Conservation (phyloP, 768 basidiomycete species). For the Tylopilus vinaceipallidus region DNA sequence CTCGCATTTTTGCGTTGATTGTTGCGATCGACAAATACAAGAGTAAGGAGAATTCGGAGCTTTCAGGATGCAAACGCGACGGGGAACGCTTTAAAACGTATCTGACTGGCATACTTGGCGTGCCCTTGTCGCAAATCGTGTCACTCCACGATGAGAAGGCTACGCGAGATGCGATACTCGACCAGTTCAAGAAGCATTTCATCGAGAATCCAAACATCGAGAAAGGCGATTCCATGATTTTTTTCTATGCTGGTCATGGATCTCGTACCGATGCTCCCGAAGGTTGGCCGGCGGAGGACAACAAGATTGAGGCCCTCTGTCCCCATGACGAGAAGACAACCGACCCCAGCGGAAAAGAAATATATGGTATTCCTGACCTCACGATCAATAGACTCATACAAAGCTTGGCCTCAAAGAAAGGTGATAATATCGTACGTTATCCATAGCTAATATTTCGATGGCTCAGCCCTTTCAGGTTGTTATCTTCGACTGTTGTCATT, state of each 20-base stretch:
- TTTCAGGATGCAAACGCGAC: slow-evolving; percentile 20
- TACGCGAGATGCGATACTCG: slow-evolving; percentile 7
- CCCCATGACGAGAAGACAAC: slow-evolving; percentile 8
- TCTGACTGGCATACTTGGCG: slow-evolving; percentile 11
- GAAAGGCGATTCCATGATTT: slow-evolving; percentile 16
- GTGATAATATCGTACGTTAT: slow-evolving; percentile 18
- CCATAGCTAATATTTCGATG: not conserved
- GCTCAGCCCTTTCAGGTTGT: slow-evolving; percentile 3
- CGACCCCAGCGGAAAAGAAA: slow-evolving; percentile 1
- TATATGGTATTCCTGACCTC: slow-evolving; percentile 16
- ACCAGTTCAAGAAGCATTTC: slow-evolving; percentile 9
- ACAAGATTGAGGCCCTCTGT: slow-evolving; percentile 18
- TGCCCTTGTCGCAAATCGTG: slow-evolving; percentile 10
- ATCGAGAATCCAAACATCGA: slow-evolving; percentile 7
- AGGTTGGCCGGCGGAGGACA: slow-evolving; percentile 14
- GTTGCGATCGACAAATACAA: slow-evolving; percentile 17
- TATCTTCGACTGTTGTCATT: slow-evolving; percentile 21
- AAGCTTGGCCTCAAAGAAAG: slow-evolving; percentile 13
- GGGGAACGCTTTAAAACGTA: slow-evolving; percentile 12
- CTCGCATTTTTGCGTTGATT: slow-evolving; percentile 20
- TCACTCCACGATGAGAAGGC: slow-evolving; percentile 19
- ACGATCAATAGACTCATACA: slow-evolving; percentile 15
- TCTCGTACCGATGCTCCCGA: slow-evolving; percentile 4
- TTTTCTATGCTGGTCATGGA: slow-evolving; percentile 23
- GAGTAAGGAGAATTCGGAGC: not conserved